Base-by-base conservation (phyloP, 2,329 filamentous ascomycete species). In the Lachnellula arida region DNA sequence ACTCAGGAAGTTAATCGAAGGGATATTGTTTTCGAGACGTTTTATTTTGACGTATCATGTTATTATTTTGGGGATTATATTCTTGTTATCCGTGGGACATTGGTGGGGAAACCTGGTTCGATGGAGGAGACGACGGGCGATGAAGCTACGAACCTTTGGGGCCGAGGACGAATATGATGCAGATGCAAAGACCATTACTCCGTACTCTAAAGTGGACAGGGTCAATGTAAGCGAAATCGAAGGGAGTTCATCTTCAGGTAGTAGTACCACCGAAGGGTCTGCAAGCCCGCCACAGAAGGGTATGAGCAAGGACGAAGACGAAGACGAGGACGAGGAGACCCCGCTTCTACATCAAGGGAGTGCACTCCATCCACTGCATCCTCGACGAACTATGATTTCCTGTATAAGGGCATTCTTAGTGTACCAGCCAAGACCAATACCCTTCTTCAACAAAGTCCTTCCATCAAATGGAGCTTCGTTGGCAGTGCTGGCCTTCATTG, bases 381-480 rank as follows among this genome's bases (percentile, higher is more conserved):
- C 39, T 50, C 59, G 17, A 50, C 52, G 14, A 32, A 56, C 61
- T 1, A 48, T 67, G 32, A 15, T 55, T n/a, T 59, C 57, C 8
- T 51, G 5, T 7, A 25, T 64, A 55, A 59, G 63, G 53, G 61
- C 64, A 46, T 56, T 67, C 40, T 51, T 85, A 15, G 77, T 80
- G 58, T 81, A 84, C 56, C 84, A 87, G 63, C 84, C 84, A 14
- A 69, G 63, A 15, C 77, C 78, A 0, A 72, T 86, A 12, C 81
- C 81, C 0, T n/a, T 84, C 23, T 57, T 86, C 63, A 78, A 82
- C 66, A 81, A 80, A 53, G 70, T 71, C 1, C 72, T 85, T 2
- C 83, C 84, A 0, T 76, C 80, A 6, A 86, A 86, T 61, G 76
- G 74, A 5, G 78, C 78, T 0, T 78, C 79, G 0, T 59, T 86